phyloP scores from a whole-genome alignment of 768 basidiomycete genomes.

The Glaciozyma martinii region DNA sequence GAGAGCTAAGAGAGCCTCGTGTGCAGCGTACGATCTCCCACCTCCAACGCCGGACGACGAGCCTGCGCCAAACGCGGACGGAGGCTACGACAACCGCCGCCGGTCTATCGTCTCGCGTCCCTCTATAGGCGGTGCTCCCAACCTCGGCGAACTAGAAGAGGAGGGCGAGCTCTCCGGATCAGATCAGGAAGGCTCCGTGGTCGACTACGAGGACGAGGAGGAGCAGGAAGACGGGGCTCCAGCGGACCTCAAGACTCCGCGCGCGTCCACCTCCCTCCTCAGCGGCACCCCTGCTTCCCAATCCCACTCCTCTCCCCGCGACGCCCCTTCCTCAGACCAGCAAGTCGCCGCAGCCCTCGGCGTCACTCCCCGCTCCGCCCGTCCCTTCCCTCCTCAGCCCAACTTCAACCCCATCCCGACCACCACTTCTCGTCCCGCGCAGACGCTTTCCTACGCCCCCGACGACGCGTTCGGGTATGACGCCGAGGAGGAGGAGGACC shows the following conservation, averaged over 20 bases:
- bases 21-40: slow-evolving; percentile 8
- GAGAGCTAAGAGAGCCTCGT: not conserved
- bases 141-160: not conserved
- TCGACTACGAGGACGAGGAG: not conserved
- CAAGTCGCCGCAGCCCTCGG: not conserved
- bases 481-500: not conserved
- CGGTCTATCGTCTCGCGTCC: not conserved
- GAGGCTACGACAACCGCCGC: not conserved
- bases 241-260: not conserved
- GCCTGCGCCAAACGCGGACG: not conserved
- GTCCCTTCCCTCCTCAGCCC: not conserved
- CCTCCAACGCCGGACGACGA: slow-evolving; percentile 8
- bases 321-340: not conserved
- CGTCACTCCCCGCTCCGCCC: not conserved
- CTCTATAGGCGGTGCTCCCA: not conserved
- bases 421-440: not conserved
- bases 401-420: not conserved
- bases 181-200: not conserved
- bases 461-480: not conserved
- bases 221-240: not conserved
- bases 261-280: not conserved
- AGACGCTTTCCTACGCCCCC: not conserved
- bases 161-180: not conserved
- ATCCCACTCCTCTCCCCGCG: too few species aligned
- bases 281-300: not conserved